A percentile compares a stretch with the other conserved stretches of the same genome.
These are phyloP conservation scores for Penicillium silybi DNA, from an alignment of 495 filamentous ascomycete genomes.

Conservation along the genomic window DNA sequence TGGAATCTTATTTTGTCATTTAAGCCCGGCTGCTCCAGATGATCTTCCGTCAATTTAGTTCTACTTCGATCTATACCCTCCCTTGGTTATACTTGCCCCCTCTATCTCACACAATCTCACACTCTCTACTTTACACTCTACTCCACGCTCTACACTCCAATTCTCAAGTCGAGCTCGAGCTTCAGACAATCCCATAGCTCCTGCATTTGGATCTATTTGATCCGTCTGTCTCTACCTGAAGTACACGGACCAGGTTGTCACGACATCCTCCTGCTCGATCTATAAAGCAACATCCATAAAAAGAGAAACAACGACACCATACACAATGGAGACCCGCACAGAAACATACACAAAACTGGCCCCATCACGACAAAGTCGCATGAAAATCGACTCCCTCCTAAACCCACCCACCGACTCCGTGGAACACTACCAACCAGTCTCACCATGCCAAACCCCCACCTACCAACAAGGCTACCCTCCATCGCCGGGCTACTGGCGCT, in stretches of 20 bases:
- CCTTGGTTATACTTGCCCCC: slow-evolving; percentile 11
- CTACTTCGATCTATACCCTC: slow-evolving; percentile 22
- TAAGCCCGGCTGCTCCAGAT: slow-evolving; percentile 24
- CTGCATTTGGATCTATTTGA: neutral
- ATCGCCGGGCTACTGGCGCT: slow-evolving; percentile 29
- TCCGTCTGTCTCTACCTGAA: neutral
- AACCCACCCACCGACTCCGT: slow-evolving; percentile 26
- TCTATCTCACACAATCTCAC: slow-evolving; percentile 2
- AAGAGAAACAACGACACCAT: neutral
- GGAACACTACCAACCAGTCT: slow-evolving; percentile 10
- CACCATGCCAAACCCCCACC: slow-evolving; percentile 22
- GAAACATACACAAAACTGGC: slow-evolving; percentile 18
- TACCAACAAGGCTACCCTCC: slow-evolving; percentile 15
- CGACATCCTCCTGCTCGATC: neutral
- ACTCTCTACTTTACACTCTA: neutral
- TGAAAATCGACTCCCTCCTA: slow-evolving; percentile 40
- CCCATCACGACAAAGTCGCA: slow-evolving; percentile 30
- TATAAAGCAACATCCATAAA: neutral
- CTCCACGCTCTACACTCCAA: neutral
- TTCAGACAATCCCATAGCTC: neutral
- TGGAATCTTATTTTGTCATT: slow-evolving; percentile 14
- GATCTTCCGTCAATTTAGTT: slow-evolving; percentile 10
- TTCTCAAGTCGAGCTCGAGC: neutral
- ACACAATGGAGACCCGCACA: slow-evolving; percentile 18
- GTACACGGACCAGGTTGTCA: neutral